These are phyloP conservation scores for Adansonia grandidieri DNA, from an alignment of 441 rosid genomes.

Conservation along the genomic window DNA sequence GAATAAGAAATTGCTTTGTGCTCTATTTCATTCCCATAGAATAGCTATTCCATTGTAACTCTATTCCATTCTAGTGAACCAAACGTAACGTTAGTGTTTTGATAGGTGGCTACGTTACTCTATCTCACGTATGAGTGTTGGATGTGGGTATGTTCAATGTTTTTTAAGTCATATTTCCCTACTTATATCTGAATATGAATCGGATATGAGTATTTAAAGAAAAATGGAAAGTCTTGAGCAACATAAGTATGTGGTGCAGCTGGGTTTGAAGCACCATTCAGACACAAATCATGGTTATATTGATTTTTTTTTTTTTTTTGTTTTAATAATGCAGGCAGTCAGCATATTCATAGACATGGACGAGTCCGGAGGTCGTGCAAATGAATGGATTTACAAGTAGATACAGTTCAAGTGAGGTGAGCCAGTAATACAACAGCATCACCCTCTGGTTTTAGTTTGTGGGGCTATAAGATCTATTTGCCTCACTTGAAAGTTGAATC, in stretches of 20 bases:
- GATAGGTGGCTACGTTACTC: too few species aligned
- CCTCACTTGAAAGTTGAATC: neutral
- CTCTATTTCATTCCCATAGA: too few species aligned
- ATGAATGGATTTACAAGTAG: conserved; percentile 96
- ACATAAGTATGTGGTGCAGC: neutral
- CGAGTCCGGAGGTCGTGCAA: conserved; percentile 86
- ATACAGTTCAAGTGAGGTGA: conserved; percentile 1
- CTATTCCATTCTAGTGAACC: too few species aligned
- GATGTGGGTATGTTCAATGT: too few species aligned
- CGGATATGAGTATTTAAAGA: too few species aligned
- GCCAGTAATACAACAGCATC: neutral
- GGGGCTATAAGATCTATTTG: neutral
- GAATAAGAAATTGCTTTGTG: too few species aligned
- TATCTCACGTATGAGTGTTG: too few species aligned
- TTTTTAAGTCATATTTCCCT: too few species aligned
- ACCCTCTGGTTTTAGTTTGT: neutral
- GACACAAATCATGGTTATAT: neutral
- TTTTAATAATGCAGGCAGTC: conserved; percentile 67
- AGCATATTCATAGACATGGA: conserved; percentile 98
- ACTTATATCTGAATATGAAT: too few species aligned
- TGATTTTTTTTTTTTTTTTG: neutral
- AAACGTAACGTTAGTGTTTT: too few species aligned
- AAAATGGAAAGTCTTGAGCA: too few species aligned
- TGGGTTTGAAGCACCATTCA: neutral
- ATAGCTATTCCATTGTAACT: too few species aligned